Percentiles rank a stretch among this genome's conserved stretches.
These are phyloP conservation scores for Zoysia pacifica DNA, from an alignment of 176 grass and related monocot genomes.

Conservation along the genomic window DNA sequence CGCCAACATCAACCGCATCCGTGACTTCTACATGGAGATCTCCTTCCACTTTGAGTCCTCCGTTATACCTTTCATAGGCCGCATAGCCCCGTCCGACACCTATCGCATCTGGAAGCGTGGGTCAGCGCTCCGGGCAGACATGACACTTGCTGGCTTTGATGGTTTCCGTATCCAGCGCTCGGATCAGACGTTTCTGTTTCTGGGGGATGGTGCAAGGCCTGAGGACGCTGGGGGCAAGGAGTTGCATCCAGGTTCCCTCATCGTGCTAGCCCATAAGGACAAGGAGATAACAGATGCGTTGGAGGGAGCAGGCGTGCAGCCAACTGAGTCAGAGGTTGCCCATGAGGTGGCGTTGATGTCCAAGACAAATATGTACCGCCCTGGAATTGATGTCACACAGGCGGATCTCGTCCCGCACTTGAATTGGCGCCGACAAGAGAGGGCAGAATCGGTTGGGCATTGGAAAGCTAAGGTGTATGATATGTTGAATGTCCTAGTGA, in stretches of 20 bases:
- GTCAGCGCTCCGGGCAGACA: slow-evolving; percentile 67
- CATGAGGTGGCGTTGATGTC: slow-evolving; percentile 95
- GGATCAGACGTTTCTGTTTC: slow-evolving; percentile 89
- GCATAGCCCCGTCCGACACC: slow-evolving; percentile 93
- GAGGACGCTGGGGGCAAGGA: slow-evolving; percentile 63
- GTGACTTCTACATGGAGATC: slow-evolving; percentile 99
- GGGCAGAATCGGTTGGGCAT: slow-evolving; percentile 65
- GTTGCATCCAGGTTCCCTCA: slow-evolving; percentile 77
- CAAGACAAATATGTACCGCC: slow-evolving; percentile 95
- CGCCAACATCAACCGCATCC: slow-evolving; percentile 69
- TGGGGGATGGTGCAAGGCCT: slow-evolving; percentile 57
- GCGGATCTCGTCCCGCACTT: slow-evolving; percentile 87
- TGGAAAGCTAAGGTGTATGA: slow-evolving; percentile 97
- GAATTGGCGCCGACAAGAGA: slow-evolving; percentile 91
- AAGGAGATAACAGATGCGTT: slow-evolving; percentile 93
- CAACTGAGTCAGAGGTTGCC: slow-evolving; percentile 78
- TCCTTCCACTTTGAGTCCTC: slow-evolving; percentile 99
- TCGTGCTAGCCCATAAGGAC: slow-evolving; percentile 89
- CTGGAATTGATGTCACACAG: slow-evolving; percentile 93
- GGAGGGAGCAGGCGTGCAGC: slow-evolving; percentile 86
- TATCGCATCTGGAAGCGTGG: slow-evolving; percentile 98
- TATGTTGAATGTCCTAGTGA: slow-evolving; percentile 88
- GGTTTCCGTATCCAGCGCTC: slow-evolving; percentile 93
- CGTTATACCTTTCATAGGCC: slow-evolving; percentile 91
- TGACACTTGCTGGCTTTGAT: slow-evolving; percentile 90